Base-by-base conservation (phyloP, 495 filamentous ascomycete genomes). In the Penicillium pulvis region DNA sequence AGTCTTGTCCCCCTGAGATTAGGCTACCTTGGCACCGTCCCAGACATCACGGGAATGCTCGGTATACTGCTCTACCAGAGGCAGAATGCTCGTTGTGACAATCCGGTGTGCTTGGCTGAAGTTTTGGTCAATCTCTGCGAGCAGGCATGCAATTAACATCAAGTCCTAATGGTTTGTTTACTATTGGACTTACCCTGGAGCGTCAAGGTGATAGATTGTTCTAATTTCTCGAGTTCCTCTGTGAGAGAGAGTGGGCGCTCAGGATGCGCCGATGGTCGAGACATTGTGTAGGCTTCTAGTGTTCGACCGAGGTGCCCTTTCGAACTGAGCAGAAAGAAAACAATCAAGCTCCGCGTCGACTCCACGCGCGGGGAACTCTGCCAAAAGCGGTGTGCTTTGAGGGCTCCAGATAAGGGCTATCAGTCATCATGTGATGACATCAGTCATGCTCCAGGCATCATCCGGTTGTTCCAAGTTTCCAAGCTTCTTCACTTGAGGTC, bases 61-160 rank as follows among this genome's bases (percentile, higher is more conserved):
- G 24, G 90, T 91, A 75, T 98, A 98, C 67, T 95, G 89, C 69
- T 97, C 92, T n/a, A 98, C 92, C 4, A 97, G 81, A 14, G 94
- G 94, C 9, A 98, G 77, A 51, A 98, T 96, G 60, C 88, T 96
- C 0, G 89, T 88, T 10, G 94, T 98, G 39, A 98, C 93, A 55
- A 98, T 97, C 51, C 93, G 89, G 72, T 98, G 94, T 20, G 94
- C 93, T 67, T 90, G 90, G 75, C 90, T 96, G 74, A 98, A 98
- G 66, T 98, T 98, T 73, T 91, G 88, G 72, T 98, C 94, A 75
- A 98, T 98, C 76, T 98, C 94, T 96, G 57, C 11, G 41, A n/a
- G 7, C 30, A 48, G 5, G 50, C n/a, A 53, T 26, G 42, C 28
- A 12, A 24, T 70, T 24, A 63, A 55, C 24, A 44, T 43, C 28